Evolutionary conservation across 257 asterid genomes (phyloP).

Genomic region (Cordia subcordata): DNA sequence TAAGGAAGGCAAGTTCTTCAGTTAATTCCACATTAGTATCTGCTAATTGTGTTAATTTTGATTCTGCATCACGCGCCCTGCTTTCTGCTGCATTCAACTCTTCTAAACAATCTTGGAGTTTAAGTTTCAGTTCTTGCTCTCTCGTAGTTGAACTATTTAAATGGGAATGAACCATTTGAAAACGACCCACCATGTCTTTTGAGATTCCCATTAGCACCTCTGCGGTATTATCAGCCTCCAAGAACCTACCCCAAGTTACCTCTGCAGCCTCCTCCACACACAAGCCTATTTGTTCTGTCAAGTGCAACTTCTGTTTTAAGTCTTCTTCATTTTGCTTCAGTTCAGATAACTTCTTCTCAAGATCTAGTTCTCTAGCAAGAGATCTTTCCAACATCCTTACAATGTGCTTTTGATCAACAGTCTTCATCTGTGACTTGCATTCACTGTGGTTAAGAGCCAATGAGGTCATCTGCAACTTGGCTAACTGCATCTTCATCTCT

Average conservation of each 20-base stretch:
- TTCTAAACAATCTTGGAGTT: conserved; percentile 36
- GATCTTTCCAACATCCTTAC: conserved; percentile 75
- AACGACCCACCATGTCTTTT: conserved; percentile 55
- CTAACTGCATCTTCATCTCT: conserved; percentile 68
- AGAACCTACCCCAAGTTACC: conserved; percentile 76
- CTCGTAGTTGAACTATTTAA: conserved; percentile 28
- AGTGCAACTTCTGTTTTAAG: conserved; percentile 44
- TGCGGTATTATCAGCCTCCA: conserved; percentile 72
- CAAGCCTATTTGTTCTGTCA: conserved; percentile 67
- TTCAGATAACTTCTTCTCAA: conserved; percentile 61
- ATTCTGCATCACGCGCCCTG: conserved; percentile 34
- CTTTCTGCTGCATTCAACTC: conserved; percentile 31
- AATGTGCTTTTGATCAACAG: conserved; percentile 46
- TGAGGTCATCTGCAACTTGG: conserved; percentile 83
- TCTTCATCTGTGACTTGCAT: conserved; percentile 49
- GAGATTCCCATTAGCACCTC: conserved; percentile 79
- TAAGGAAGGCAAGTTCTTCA: conserved; percentile 70
- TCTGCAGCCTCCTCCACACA: conserved; percentile 87
- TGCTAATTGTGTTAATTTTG: conserved; percentile 43
- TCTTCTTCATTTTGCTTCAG: conserved; percentile 79
- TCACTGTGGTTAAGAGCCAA: conserved; percentile 50
- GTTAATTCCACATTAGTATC: conserved; percentile 71
- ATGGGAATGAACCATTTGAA: conserved; percentile 32
- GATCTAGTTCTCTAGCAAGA: conserved; percentile 67
- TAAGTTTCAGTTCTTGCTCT: conserved; percentile 37